phyloP scores from a whole-genome alignment of 208 protist genomes.

The Crithidia fasciculata region DNA sequence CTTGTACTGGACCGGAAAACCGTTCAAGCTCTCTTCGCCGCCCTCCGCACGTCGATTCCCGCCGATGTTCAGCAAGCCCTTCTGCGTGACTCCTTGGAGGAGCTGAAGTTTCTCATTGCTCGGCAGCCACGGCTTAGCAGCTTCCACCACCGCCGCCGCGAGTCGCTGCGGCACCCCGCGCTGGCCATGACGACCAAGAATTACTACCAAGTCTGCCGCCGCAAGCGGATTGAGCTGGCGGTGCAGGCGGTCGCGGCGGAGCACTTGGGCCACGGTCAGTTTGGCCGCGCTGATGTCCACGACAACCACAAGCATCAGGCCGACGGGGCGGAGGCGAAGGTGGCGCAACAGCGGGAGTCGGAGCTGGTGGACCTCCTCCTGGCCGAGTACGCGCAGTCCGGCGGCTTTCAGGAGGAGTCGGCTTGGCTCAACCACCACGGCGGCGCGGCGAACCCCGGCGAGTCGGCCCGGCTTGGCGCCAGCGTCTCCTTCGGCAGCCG shows the following conservation, averaged over 20 bases:
- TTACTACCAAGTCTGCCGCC: slow-evolving; percentile 58
- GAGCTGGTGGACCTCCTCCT: slow-evolving; percentile 31
- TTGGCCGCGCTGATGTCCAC: background rate
- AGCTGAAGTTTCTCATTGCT: slow-evolving; percentile 77
- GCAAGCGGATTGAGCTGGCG: slow-evolving; percentile 27
- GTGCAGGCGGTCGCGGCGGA: slow-evolving; percentile 18
- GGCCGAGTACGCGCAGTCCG: slow-evolving; percentile 32
- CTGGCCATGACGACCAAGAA: slow-evolving; percentile 79
- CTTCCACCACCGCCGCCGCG: slow-evolving; percentile 68
- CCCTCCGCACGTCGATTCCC: slow-evolving; percentile 69
- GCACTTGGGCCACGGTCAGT: slow-evolving; percentile 3
- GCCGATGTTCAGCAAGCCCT: slow-evolving; percentile 49
- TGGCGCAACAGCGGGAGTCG: slow-evolving; percentile 17
- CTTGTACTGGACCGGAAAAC: slow-evolving; percentile 21
- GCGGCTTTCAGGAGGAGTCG: slow-evolving; percentile 12
- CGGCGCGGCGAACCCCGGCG: background rate
- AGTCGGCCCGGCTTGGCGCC: background rate
- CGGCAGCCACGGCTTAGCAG: slow-evolving; percentile 68
- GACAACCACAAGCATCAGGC: background rate
- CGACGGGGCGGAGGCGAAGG: background rate
- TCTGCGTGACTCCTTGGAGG: slow-evolving; percentile 44
- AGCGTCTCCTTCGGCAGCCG: slow-evolving; percentile 16
- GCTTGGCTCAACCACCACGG: slow-evolving; percentile 1
- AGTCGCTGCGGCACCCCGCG: slow-evolving; percentile 83
- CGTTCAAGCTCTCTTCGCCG: slow-evolving; percentile 67